Evolutionary conservation across 2,329 filamentous ascomycete species (phyloP), one percentile per base, ranked within the genome.

Genomic region (Whalleya microplaca): DNA sequence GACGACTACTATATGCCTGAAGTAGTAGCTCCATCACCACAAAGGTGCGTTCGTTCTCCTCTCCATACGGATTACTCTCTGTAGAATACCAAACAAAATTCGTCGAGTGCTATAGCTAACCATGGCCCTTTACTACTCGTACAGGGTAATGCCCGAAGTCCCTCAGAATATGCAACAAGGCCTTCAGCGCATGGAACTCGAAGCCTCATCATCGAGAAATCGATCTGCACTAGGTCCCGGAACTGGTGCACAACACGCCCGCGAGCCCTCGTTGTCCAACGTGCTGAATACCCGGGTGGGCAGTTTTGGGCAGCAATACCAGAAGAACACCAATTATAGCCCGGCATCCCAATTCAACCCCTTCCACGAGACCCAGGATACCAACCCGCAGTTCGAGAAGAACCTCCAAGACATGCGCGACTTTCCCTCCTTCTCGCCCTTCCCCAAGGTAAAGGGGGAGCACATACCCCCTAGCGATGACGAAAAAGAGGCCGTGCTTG

Each of bases 111-210:
- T 37, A 43, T 37, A 12, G 32, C 32, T 37, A 12, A 37, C 32
- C 10, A 12, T 37, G 6, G 32, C 4, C 40, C 37, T 4, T 32
- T 48, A 63, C 67, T 67, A 70, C 48, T 71, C 44, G 62, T 71
- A 65, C 75, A 96, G 92, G 79, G 86, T 96, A 70, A 96, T 94
- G 87, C 91, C 92, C 73, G 92, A 97, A 81, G 92, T 97, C 64
- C 92, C 94, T 66, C 90, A 94, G 76, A 94, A 96, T 76, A 97
- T 99, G 85, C 92, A 96, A 78, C 89, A 96, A 70, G 94, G 91
- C 76, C 84, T 99, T 64, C 90, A 94, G 69, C 88, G 93, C 74
- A 86, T 99, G 78, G 93, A 97, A 80, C 82, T 92, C 58, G 88
- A 92, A 79, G 89, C 89, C 59, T 77, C 75, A 78, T 83, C 79